phyloP scores from a whole-genome alignment of 345 rosid species.

The Syzygium oleosum region DNA sequence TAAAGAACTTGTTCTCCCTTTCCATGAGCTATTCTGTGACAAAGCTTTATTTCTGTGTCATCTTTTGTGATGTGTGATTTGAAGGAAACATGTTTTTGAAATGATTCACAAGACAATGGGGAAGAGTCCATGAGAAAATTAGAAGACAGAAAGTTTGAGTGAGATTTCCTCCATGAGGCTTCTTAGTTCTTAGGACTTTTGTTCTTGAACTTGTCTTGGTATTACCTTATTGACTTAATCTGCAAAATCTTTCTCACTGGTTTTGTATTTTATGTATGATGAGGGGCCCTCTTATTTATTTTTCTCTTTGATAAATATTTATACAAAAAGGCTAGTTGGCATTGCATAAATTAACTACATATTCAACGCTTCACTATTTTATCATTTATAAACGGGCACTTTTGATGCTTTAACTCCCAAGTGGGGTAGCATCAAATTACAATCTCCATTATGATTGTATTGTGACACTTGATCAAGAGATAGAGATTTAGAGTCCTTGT shows the following conservation, averaged over 20 bases:
- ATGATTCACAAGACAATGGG: background rate
- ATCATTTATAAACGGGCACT: background rate
- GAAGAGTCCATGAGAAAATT: background rate
- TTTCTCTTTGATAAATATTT: background rate
- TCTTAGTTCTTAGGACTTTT: background rate
- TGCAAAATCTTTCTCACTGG: background rate
- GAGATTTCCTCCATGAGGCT: background rate
- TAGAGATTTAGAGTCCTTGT: background rate
- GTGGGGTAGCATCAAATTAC: background rate
- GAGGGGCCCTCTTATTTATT: background rate
- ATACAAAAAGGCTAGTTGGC: background rate
- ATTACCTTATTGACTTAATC: background rate
- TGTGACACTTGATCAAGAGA: background rate
- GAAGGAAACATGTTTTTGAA: background rate
- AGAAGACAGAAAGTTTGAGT: background rate
- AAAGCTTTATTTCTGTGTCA: background rate
- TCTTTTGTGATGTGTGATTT: background rate
- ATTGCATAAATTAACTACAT: background rate
- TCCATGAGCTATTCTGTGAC: background rate
- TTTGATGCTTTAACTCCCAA: background rate
- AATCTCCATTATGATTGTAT: background rate
- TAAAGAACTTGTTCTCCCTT: background rate
- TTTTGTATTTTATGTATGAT: background rate
- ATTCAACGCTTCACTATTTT: background rate
- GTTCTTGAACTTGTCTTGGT: background rate